Evolutionary conservation across 768 basidiomycete genomes (phyloP).

Genomic region (Mycena vulgaris): DNA sequence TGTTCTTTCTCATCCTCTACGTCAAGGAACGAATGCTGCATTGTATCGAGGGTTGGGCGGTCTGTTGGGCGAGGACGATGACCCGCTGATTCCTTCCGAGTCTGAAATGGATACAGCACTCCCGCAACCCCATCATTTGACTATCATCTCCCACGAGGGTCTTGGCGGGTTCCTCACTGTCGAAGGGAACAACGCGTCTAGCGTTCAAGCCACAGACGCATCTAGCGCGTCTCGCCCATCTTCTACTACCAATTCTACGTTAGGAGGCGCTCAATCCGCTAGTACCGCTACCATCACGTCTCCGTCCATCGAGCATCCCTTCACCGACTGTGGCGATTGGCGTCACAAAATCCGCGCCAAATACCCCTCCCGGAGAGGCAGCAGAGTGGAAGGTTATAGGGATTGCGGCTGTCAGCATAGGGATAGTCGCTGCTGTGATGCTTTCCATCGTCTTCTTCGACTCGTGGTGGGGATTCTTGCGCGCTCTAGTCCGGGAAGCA

Average conservation of each 20-base stretch:
- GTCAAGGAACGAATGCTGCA: conserved; percentile 12
- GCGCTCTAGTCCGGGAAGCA: conserved; percentile 64
- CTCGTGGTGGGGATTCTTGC: conserved; percentile 75
- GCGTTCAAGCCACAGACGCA: conserved; percentile 5
- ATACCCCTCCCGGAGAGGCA: conserved; percentile 59
- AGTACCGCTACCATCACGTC: conserved; percentile 17
- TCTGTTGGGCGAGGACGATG: conserved; percentile 38
- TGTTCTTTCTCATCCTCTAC: conserved; percentile 34
- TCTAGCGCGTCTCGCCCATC: conserved; percentile 26
- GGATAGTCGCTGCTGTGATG: conserved; percentile 68
- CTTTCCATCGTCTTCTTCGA: conserved; percentile 79
- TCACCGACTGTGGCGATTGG: conserved; percentile 26
- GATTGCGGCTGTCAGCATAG: conserved; percentile 75
- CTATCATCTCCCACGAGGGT: conserved; percentile 1
- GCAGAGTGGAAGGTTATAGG: conserved; percentile 81
- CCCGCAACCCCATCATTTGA: conserved; percentile 21
- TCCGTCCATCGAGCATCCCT: conserved; percentile 21
- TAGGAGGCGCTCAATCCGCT: background rate
- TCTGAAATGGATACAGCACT: conserved; percentile 8
- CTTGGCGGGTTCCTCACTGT: conserved; percentile 25
- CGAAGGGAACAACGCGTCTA: conserved; percentile 2
- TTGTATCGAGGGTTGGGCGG: conserved; percentile 37
- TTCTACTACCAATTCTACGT: conserved; percentile 10
- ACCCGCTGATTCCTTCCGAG: conserved; percentile 21
- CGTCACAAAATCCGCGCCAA: conserved; percentile 38